phyloP scores from a whole-genome alignment of 1,139 yeast species.

The Yamadazyma conglobata region DNA sequence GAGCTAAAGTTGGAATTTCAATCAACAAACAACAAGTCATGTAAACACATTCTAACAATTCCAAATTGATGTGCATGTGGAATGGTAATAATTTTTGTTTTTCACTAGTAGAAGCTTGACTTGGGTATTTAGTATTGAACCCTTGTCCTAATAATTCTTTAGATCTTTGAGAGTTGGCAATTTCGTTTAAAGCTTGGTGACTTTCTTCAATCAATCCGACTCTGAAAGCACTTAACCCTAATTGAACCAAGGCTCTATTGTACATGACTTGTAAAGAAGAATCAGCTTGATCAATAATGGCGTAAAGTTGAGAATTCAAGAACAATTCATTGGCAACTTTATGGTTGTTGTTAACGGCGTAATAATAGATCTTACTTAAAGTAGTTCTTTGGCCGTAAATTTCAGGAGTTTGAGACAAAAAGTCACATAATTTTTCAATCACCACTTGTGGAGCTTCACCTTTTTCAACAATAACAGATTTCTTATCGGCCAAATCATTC shows the following conservation, averaged over 20 bases:
- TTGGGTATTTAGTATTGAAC: slow-evolving; percentile 63
- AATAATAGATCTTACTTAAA: slow-evolving; percentile 83
- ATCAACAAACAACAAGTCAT: slow-evolving; percentile 85
- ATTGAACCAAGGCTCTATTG: slow-evolving; percentile 93
- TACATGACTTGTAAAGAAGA: slow-evolving; percentile 84
- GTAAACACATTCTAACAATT: slow-evolving; percentile 90
- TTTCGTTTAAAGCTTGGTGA: slow-evolving; percentile 84
- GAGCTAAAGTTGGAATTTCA: slow-evolving; percentile 81
- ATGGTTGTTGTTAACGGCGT: slow-evolving; percentile 84
- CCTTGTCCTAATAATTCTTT: slow-evolving; percentile 97
- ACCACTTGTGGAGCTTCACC: slow-evolving; percentile 39
- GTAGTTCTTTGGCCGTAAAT: slow-evolving; percentile 79
- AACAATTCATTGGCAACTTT: slow-evolving; percentile 83
- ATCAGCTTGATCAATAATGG: slow-evolving; percentile 79
- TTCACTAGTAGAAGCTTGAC: slow-evolving; percentile 55
- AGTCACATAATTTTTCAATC: slow-evolving; percentile 62
- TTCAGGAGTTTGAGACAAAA: slow-evolving; percentile 59
- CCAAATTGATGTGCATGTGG: slow-evolving; percentile 97
- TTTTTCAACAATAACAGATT: slow-evolving; percentile 35
- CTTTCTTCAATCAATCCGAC: slow-evolving; percentile 82
- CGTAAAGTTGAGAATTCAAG: slow-evolving; percentile 79
- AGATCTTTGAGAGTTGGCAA: slow-evolving; percentile 80
- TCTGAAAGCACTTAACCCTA: slow-evolving; percentile 95
- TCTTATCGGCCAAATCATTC: slow-evolving; percentile 37
- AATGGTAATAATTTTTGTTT: slow-evolving; percentile 89